Percentiles rank a stretch among this genome's conserved stretches.
Evolutionary conservation across 208 protist genomes (phyloP).

Genomic region (Crithidia thermophila): DNA sequence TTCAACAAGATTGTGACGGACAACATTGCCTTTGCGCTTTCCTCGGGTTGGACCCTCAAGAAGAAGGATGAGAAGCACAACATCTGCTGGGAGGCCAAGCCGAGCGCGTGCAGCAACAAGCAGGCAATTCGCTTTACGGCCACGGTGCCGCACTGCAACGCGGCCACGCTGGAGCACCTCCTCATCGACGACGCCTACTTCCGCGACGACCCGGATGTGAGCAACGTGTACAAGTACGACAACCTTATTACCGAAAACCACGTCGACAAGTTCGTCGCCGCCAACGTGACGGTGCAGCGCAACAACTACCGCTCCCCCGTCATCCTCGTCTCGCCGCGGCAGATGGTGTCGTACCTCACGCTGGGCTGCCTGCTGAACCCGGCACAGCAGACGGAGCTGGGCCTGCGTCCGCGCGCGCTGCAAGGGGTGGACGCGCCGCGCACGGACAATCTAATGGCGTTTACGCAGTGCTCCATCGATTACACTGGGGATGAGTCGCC

Average conservation of each 20-base stretch:
- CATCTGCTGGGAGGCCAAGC: constrained; percentile 27
- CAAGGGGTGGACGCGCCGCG: not conserved
- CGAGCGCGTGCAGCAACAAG: constrained; percentile 31
- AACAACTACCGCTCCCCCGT: constrained; percentile 35
- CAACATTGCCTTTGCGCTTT: constrained; percentile 15
- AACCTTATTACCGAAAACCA: constrained; percentile 22
- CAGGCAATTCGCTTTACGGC: constrained; percentile 32
- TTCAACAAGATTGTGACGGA: constrained; percentile 22
- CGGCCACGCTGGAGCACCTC: constrained; percentile 33
- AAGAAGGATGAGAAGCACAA: constrained; percentile 1
- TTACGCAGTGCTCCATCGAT: constrained; percentile 40
- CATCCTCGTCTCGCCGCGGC: constrained; percentile 30
- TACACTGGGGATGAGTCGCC: constrained; percentile 26
- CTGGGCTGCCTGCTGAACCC: constrained; percentile 39
- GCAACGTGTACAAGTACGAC: constrained; percentile 44
- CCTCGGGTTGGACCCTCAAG: constrained; percentile 21
- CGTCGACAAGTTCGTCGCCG: constrained; percentile 26
- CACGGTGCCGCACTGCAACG: constrained; percentile 40
- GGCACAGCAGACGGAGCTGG: constrained; percentile 38
- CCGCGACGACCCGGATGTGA: constrained; percentile 29
- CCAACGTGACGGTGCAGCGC: constrained; percentile 36
- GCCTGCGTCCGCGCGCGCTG: constrained; percentile 17
- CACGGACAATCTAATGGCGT: constrained; percentile 26
- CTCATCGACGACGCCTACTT: constrained; percentile 39
- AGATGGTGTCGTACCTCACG: constrained; percentile 39